phyloP scores from a whole-genome alignment of 495 filamentous ascomycete species.

The Xylaria castorea region DNA sequence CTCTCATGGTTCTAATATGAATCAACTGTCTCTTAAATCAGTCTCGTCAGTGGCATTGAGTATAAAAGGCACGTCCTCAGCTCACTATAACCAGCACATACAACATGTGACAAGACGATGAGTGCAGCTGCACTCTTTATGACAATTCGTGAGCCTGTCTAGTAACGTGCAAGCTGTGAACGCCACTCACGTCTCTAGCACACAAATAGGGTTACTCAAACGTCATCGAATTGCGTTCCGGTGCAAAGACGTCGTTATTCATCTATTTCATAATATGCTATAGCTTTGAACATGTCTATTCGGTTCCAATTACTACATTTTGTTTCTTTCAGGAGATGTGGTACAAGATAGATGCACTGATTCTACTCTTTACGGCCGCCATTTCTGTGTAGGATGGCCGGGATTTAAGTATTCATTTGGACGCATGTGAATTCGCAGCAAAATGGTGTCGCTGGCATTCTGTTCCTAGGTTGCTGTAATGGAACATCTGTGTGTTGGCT shows the following conservation, averaged over 20 bases:
- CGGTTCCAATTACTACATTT: not conserved
- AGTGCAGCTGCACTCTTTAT: not conserved
- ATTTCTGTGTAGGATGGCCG: not conserved
- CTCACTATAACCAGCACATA: not conserved
- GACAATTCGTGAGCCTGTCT: not conserved
- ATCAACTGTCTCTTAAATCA: not conserved
- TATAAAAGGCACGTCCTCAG: not conserved
- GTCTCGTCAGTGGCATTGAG: not conserved
- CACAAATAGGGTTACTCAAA: not conserved
- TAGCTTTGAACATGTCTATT: not conserved
- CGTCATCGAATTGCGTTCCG: not conserved
- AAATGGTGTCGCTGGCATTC: not conserved
- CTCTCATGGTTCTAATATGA: not conserved
- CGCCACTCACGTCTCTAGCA: not conserved
- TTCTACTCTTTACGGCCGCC: not conserved
- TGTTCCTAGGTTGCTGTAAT: not conserved
- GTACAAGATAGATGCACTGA: not conserved
- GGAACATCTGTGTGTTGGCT: not conserved
- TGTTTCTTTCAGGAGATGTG: not conserved
- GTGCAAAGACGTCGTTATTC: not conserved
- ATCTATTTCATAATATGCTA: not conserved
- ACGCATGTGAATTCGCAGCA: not conserved
- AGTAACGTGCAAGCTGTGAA: not conserved
- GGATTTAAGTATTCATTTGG: not conserved
- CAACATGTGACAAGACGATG: not conserved